Base-by-base conservation (phyloP, 1,139 yeast genomes). In the Saccharomycopsis hybrid region DNA sequence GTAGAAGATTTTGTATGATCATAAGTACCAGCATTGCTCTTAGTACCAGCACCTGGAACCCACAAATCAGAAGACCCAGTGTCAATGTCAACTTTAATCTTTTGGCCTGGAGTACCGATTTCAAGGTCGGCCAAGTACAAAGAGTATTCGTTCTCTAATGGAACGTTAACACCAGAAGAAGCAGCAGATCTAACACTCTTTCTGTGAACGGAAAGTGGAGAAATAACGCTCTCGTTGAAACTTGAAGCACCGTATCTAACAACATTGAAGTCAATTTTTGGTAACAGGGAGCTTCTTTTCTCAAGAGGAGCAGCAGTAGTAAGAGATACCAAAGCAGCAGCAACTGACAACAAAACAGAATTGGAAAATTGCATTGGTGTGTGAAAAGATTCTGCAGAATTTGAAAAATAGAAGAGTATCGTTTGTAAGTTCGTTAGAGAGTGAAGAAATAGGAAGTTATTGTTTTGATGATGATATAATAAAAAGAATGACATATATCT, bases 61-160 rank as follows among this genome's bases (percentile, higher is more conserved):
- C 81, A 77, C 50, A 77, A 65, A 58, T 77, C 82, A 2, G 80
- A 68, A 1, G 79, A 74, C 2, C 81, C 82, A 3, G 82, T 77
- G 55, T 77, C 82, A 27, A 77, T 56, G 48, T 74, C 64, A 1
- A 76, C 76, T 29, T 64, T 65, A 28, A 76, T 67, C 29, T 65
- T 60, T 50, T 69, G 71, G 2, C 62, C 62, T n/a, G 71, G 66
- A 5, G 78, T 66, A 2, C 82, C 82, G 13, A 77, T 61, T n/a
- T 64, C 60, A 32, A 79, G 59, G 25, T 66, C 63, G 27, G 72
- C 63, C 36, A 69, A 60, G 57, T 75, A 76, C 56, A 52, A 59
- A 2, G 44, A 30, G 11, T 50, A 47, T 27, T 50, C 49, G 33
- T 52, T 52, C 8, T 35, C 27, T 5, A 51, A 39, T 8, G 35